Percentiles rank a stretch among this genome's conserved stretches.
phyloP scores from a whole-genome alignment of 2,329 filamentous ascomycete species.

The Aspergillus quadricinctus region DNA sequence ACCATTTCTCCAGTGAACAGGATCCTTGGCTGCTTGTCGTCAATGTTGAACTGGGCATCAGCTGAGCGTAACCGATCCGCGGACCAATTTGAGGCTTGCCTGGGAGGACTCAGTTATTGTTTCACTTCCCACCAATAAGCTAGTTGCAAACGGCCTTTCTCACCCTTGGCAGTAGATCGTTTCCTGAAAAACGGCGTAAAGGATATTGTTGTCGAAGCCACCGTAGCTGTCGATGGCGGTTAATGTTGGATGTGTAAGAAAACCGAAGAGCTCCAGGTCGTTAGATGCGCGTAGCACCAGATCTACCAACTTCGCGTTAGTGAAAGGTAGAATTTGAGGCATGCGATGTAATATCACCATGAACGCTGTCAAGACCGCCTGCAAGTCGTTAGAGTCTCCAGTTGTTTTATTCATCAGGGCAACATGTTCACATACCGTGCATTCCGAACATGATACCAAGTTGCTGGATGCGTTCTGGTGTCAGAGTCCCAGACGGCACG shows the following conservation, averaged over 20 bases:
- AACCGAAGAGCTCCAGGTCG: conserved; percentile 73
- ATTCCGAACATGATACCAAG: conserved; percentile 74
- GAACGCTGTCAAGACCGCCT: conserved; percentile 69
- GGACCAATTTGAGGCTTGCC: conserved; percentile 67
- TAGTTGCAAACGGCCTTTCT: background rate
- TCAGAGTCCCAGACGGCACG: conserved; percentile 68
- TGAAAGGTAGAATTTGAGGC: background rate
- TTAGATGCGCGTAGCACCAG: conserved; percentile 65
- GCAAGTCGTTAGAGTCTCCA: conserved; percentile 8
- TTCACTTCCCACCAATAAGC: background rate
- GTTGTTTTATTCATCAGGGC: background rate
- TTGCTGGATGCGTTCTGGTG: conserved; percentile 68
- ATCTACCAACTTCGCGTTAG: conserved; percentile 33
- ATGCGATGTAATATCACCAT: conserved; percentile 43
- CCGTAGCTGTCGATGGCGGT: conserved; percentile 62
- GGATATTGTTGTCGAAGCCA: conserved; percentile 68
- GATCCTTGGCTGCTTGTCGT: conserved; percentile 49
- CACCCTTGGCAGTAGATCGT: conserved; percentile 74
- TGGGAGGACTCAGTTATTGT: conserved; percentile 27
- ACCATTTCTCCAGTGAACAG: conserved; percentile 89
- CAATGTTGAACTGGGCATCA: conserved; percentile 45
- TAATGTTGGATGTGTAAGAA: conserved; percentile 68
- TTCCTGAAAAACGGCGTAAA: conserved; percentile 87
- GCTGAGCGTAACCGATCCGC: conserved; percentile 46
- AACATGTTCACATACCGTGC: conserved; percentile 50